A percentile compares a stretch with the other conserved stretches of the same genome.
phyloP scores from a whole-genome alignment of 2,329 filamentous ascomycete genomes.

The Fusarium pininemorale region DNA sequence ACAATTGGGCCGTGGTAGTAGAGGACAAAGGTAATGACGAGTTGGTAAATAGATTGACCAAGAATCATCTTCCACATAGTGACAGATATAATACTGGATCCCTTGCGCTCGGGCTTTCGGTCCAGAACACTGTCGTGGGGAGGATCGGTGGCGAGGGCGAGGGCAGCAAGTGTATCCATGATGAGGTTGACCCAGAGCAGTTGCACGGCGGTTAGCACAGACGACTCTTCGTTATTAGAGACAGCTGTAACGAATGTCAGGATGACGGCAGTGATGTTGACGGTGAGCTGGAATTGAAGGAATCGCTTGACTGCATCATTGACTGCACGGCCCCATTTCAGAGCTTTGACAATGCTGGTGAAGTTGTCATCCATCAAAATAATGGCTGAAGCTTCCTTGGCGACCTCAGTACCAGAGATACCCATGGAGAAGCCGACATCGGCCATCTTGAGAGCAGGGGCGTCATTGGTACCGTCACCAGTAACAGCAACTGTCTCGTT shows the following conservation, averaged over 20 bases:
- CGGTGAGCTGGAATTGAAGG: slow-evolving; percentile 80
- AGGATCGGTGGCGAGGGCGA: slow-evolving; percentile 91
- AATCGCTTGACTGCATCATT: slow-evolving; percentile 83
- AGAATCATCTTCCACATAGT: slow-evolving; percentile 99
- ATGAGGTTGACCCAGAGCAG: slow-evolving; percentile 97
- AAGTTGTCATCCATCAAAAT: slow-evolving; percentile 92
- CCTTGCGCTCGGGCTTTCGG: slow-evolving; percentile 72
- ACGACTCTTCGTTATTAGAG: slow-evolving; percentile 71
- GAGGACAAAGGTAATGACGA: slow-evolving; percentile 80
- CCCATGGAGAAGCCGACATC: slow-evolving; percentile 90
- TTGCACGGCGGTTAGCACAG: slow-evolving; percentile 88
- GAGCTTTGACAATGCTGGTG: slow-evolving; percentile 83
- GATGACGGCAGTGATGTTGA: slow-evolving; percentile 90
- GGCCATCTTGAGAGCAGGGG: slow-evolving; percentile 80
- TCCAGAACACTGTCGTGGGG: slow-evolving; percentile 83
- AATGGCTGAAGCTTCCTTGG: slow-evolving; percentile 85
- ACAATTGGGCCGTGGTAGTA: slow-evolving; percentile 64
- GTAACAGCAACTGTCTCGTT: slow-evolving; percentile 84
- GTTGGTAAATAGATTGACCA: slow-evolving; percentile 89
- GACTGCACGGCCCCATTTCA: slow-evolving; percentile 82
- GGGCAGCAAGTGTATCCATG: slow-evolving; percentile 93
- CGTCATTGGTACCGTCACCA: slow-evolving; percentile 86
- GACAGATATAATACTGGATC: slow-evolving; percentile 74
- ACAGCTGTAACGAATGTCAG: slow-evolving; percentile 91
- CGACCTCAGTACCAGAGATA: slow-evolving; percentile 83